Base-by-base conservation (phyloP, 1,284 basidiomycete genomes). In the Pseudozyma hubeiensis region DNA sequence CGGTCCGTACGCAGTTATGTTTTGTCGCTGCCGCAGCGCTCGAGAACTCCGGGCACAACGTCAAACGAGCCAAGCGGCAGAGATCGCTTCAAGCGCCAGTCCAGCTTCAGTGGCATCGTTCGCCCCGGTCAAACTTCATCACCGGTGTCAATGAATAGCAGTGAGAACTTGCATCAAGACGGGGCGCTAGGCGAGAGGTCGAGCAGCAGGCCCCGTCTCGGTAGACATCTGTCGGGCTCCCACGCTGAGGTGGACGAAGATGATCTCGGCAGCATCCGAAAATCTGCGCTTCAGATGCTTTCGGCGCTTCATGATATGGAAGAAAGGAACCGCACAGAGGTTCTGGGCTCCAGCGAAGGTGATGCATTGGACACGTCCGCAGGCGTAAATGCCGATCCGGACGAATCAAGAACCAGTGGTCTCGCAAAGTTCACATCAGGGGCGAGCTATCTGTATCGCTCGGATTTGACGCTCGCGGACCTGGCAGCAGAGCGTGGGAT, bases 261-360 rank as follows among this genome's bases (percentile, higher is more conserved):
- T 75, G 90, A 91, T 1, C 85, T 92, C 6, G 64, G 88, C 6
- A 85, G 89, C 45, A 90, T 93, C 50, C 88, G 92, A 33, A 88
- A 88, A 43, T 88, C 89, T 0, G 91, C 93, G 2, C 85, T 94
- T 43, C 91, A 93, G 63, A 90, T 93, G 2, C 88, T 94, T 29
- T 87, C 89, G 4, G 87, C 89, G 24, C 87, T 94, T 37, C 89
- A 91, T 16, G 89, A 89, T 46, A 86, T 85, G 45, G 85, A 85
- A 50, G 77, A 82, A 43, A 66, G 62, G 4, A 70, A 70, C 37
- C 72, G 85, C 3, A 59, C 83, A 3, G 56, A 59, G 14, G 24
- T 30, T 4, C 24, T 69, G 7, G 47, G 17, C 13, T 30, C 57
- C 70, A 44, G 40, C 29, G 47, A 13, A 7, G 56, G 39, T 7